phyloP scores from a whole-genome alignment of 2,329 filamentous ascomycete genomes.

The Diaporthe sp. region DNA sequence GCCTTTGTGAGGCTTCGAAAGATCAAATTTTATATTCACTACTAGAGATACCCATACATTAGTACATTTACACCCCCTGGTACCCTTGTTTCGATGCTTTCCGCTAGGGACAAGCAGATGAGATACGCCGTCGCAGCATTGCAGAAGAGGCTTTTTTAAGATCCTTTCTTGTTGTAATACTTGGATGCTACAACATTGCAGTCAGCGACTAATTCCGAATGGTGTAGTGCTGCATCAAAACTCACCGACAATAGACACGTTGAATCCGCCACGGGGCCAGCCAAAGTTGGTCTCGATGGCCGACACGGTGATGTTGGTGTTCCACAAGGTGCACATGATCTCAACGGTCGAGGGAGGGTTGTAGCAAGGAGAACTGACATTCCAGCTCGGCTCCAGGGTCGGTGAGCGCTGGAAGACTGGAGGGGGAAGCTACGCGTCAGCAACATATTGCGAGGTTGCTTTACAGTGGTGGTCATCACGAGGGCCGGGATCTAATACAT shows the following conservation, averaged over 20 bases:
- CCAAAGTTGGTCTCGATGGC: background rate
- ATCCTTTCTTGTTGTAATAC: constrained; percentile 8
- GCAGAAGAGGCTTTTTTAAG: background rate
- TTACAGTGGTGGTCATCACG: background rate
- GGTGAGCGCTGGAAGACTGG: constrained; percentile 13
- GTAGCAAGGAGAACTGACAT: background rate
- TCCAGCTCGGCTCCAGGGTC: constrained; percentile 12
- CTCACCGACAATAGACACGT: constrained; percentile 9
- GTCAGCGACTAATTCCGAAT: background rate
- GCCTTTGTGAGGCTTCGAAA: background rate
- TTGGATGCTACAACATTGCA: background rate
- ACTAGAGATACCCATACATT: constrained; percentile 17
- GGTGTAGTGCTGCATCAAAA: background rate
- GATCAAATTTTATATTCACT: background rate
- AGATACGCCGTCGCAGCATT: background rate
- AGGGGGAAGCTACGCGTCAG: background rate
- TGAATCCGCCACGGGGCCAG: background rate
- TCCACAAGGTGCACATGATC: constrained; percentile 19
- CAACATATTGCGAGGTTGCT: background rate
- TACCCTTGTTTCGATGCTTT: background rate
- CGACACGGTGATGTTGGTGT: background rate
- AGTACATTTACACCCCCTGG: background rate
- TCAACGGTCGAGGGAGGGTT: constrained; percentile 3
- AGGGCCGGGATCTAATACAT: background rate
- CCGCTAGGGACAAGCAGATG: background rate